These are phyloP conservation scores for Epichloe baconii DNA, from an alignment of 2,329 filamentous ascomycete species.

Conservation along the genomic window DNA sequence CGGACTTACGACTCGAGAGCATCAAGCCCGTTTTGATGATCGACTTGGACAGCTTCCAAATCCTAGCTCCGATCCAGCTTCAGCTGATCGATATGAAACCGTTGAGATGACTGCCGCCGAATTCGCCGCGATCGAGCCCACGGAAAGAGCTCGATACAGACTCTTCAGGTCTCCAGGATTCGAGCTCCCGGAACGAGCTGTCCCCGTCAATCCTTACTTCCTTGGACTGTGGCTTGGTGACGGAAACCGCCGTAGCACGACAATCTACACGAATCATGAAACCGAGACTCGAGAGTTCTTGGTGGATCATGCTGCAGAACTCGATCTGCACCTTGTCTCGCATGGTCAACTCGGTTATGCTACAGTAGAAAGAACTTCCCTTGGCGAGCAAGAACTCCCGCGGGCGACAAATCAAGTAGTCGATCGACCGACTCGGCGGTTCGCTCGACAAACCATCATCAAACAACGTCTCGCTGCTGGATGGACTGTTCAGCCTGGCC, in stretches of 20 bases:
- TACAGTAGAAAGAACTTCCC: too few relatives aligned
- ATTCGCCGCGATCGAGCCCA: conserved; percentile 24
- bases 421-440: neutral
- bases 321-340: neutral
- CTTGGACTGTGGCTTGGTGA: neutral
- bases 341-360: neutral
- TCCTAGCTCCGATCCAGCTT: too few relatives aligned
- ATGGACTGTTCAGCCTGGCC: neutral
- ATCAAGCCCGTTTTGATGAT: too few relatives aligned
- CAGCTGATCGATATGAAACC: conserved; percentile 19
- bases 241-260: neutral
- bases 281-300: neutral
- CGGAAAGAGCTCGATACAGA: conserved; percentile 22
- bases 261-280: neutral
- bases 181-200: conserved; percentile 13
- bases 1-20: too few relatives aligned
- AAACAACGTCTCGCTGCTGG: neutral
- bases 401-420: neutral
- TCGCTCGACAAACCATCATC: neutral
- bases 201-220: neutral
- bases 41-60: too few relatives aligned
- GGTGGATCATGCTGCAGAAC: neutral
- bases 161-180: conserved; percentile 23
- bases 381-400: too few relatives aligned
- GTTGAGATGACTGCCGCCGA: conserved; percentile 33